phyloP scores from a whole-genome alignment of 768 basidiomycete genomes.

The Tylopilus rubrobrunneus region DNA sequence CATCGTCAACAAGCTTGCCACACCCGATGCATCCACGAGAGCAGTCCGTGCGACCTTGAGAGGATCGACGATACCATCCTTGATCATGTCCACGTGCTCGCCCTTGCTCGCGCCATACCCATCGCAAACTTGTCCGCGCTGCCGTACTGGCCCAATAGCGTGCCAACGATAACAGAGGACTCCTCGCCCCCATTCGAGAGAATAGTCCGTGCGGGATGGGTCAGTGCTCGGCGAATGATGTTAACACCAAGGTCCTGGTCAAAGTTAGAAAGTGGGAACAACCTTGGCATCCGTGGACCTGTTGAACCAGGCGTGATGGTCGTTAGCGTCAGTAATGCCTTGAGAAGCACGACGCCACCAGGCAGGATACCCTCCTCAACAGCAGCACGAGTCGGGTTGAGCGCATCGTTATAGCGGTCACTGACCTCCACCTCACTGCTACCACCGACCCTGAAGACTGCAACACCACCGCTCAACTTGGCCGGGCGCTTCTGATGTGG shows the following conservation, averaged over 20 bases:
- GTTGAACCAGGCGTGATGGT: slow-evolving; percentile 47
- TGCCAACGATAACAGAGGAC: slow-evolving; percentile 67
- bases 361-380: slow-evolving; percentile 99
- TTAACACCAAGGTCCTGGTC: slow-evolving; percentile 95
- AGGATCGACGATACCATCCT: slow-evolving; percentile 85
- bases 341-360: slow-evolving; percentile 91
- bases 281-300: slow-evolving; percentile 53
- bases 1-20: slow-evolving; percentile 91
- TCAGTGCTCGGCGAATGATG: slow-evolving; percentile 58
- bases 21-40: slow-evolving; percentile 87
- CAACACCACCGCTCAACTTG: slow-evolving; percentile 94
- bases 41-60: slow-evolving; percentile 94
- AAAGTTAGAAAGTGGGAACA: slow-evolving; percentile 81
- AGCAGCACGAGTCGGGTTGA: slow-evolving; percentile 97
- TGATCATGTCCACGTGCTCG: too few species aligned
- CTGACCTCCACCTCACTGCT: slow-evolving; percentile 92
- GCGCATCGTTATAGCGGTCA: slow-evolving; percentile 93
- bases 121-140: slow-evolving; percentile 72
- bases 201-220: background rate
- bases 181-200: slow-evolving; percentile 61
- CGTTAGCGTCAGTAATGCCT: slow-evolving; percentile 69
- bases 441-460: slow-evolving; percentile 95
- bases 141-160: slow-evolving; percentile 64
- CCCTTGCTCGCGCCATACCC: slow-evolving; percentile 94
- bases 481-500: slow-evolving; percentile 96